Base-by-base conservation (phyloP, 2,329 filamentous ascomycete genomes). In the Paecilomyces formosus region DNA sequence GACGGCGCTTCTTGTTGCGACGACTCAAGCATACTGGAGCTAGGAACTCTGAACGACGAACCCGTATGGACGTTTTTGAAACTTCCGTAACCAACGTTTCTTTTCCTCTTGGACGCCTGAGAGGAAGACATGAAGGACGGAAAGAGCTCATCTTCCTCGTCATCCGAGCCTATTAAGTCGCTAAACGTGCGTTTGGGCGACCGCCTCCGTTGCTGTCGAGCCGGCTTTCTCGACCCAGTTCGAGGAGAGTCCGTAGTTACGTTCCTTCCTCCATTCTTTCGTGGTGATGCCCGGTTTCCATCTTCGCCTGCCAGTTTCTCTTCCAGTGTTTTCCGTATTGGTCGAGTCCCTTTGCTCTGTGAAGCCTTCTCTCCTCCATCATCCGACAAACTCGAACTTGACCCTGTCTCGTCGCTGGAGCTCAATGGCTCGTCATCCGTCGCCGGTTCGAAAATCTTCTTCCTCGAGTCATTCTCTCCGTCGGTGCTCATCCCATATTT, bases 341-440 rank as follows among this genome's bases (percentile, higher is more conserved):
- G 53, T 3, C 49, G 21, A 8, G 28, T 24, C 52, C 5, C 39
- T 39, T 28, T 57, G 54, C 11, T 51, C 53, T n/a, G 18, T 22
- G 12, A 51, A 30, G 39, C 18, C 15, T 2, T 9, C 21, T 12
- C 7, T 3, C 11, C 15, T 8, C 49, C 24, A 52, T 9, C 3
- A 45, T 45, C 39, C 6, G 5, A 18, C 13, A n/a, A 45, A 18
- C 5, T n/a, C 5, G 13, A 4, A 51, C 55, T 52, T 13, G 22
- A n/a, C 15, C 64, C 64, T 51, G 45, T 58, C 12, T 73, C 72
- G 18, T 72, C 69, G 24, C 61, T 70, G 1, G 70, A 72, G 57
- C 72, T 74, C 3, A 70, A 22, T 3, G 73, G 74, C 13, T 71
- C 72, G 54, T 71, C 72, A 39, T 74, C 70, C 12, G 67, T 73